Base-by-base conservation (phyloP, 2,329 filamentous ascomycete species). In the Calonectria hongkongensis region DNA sequence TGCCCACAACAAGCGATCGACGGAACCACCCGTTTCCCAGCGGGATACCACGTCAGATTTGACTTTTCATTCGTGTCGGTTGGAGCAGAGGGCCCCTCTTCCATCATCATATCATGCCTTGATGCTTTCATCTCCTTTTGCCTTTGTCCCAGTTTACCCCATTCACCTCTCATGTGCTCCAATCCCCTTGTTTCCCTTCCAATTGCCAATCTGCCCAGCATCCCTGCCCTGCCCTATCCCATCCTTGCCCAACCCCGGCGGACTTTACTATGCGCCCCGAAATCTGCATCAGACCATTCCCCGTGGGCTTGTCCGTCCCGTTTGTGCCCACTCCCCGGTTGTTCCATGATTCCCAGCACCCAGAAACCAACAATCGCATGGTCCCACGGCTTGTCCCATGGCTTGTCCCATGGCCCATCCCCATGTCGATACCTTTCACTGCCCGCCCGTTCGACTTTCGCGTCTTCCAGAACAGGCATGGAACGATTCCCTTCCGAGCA, bases 241-340 rank as follows among this genome's bases (percentile, higher is more conserved):
- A 33, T 27, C 68, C 66, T 64, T 70, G 73, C 67, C 50, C 58
- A 41, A 27, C 48, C 65, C 71, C 68, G 60, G 68, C 68, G 64
- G 70, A 45, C 68, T 73, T 56, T 68, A 51, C 58, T 70, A 56
- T 71, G 71, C 71, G 75, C 75, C 74, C 68, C 64, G 63, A 66
- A 68, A 71, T 66, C 70, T 78, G 68, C 75, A 79, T 79, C 77
- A 77, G 73, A 75, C 77, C 77, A 79, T 76, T 75, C 51, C 68
- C 70, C 64, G 78, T 73, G 71, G 56, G 66, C 70, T 68, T 45
- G 63, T 56, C 56, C 45, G 63, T 60, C 64, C 47, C 21, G 56
- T 64, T 63, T 66, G 45, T 51, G 66, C 21, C 66, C 66, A 62
- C 54, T 54, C 64, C 43, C 30, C 33, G 45, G 47, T 47, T 63